phyloP scores from a whole-genome alignment of 2,329 filamentous ascomycete genomes.

The Cordyceps cateniannulata region DNA sequence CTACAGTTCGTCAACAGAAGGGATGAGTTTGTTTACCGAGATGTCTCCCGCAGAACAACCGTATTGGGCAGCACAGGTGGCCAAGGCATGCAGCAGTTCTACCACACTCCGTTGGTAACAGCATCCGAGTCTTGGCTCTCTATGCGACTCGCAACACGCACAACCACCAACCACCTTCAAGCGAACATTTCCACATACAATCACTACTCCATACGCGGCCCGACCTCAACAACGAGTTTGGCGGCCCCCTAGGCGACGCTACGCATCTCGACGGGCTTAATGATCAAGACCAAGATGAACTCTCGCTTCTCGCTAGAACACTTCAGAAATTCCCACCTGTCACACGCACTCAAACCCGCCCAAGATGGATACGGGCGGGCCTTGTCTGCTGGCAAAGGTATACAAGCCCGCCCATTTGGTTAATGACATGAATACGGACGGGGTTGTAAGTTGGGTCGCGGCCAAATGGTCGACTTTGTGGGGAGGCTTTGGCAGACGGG shows the following conservation, averaged over 20 bases:
- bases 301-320: not conserved
- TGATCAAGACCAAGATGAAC: not conserved
- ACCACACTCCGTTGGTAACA: not conserved
- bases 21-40: not conserved
- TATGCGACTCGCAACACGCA: not conserved
- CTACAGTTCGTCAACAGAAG: not conserved
- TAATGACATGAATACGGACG: not conserved
- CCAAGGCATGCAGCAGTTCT: not conserved
- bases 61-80: not conserved
- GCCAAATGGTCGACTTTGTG: not conserved
- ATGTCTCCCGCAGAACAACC: not conserved
- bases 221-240: not conserved
- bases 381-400: not conserved
- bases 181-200: not conserved
- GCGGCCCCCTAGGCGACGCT: not conserved
- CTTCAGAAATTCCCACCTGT: slow-evolving; percentile 1
- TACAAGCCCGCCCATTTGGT: not conserved
- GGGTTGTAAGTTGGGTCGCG: not conserved
- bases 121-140: not conserved
- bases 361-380: not conserved
- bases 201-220: not conserved
- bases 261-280: not conserved
- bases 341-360: not conserved
- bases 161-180: not conserved
- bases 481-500: not conserved